phyloP scores from a whole-genome alignment of 352 stramenopile genomes.

The Phytophthora sp. region DNA sequence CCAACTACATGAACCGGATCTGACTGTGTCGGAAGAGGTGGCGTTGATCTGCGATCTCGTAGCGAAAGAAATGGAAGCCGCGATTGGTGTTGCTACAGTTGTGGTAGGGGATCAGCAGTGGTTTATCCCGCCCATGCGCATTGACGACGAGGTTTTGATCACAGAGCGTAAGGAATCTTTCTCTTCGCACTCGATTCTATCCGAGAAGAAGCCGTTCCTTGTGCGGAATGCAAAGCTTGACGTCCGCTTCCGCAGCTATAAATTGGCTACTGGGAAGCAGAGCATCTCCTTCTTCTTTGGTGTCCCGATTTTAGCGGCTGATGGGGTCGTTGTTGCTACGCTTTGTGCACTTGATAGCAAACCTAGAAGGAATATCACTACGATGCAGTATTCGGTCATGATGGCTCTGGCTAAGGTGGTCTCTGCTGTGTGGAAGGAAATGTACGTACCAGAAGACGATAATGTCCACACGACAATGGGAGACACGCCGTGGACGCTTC shows the following conservation, averaged over 20 bases:
- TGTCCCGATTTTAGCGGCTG: conserved; percentile 35
- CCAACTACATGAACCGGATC: conserved; percentile 25
- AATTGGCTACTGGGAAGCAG: conserved; percentile 24
- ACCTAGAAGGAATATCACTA: conserved; percentile 49
- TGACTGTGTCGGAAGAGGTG: conserved; percentile 38
- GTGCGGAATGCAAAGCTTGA: conserved; percentile 52
- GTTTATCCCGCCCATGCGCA: conserved; percentile 25
- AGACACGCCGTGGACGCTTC: conserved; percentile 18
- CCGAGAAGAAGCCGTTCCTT: conserved; percentile 42
- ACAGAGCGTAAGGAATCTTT: conserved; percentile 44
- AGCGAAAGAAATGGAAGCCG: conserved; percentile 50
- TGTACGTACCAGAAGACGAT: conserved; percentile 9
- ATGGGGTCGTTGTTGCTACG: conserved; percentile 38
- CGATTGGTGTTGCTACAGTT: conserved; percentile 41
- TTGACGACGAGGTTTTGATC: conserved; percentile 10
- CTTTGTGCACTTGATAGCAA: conserved; percentile 51
- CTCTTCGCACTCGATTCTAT: conserved; percentile 41
- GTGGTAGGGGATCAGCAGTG: conserved; percentile 32
- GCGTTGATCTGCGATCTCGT: conserved; percentile 58
- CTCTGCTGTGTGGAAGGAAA: conserved; percentile 14
- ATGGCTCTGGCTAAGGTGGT: conserved; percentile 36
- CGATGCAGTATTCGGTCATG: conserved; percentile 66
- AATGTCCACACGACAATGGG: neutral
- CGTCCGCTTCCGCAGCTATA: conserved; percentile 56
- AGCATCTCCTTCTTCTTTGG: conserved; percentile 52